phyloP scores from a whole-genome alignment of 139 green algal genomes.

The Choricystis sp. region DNA sequence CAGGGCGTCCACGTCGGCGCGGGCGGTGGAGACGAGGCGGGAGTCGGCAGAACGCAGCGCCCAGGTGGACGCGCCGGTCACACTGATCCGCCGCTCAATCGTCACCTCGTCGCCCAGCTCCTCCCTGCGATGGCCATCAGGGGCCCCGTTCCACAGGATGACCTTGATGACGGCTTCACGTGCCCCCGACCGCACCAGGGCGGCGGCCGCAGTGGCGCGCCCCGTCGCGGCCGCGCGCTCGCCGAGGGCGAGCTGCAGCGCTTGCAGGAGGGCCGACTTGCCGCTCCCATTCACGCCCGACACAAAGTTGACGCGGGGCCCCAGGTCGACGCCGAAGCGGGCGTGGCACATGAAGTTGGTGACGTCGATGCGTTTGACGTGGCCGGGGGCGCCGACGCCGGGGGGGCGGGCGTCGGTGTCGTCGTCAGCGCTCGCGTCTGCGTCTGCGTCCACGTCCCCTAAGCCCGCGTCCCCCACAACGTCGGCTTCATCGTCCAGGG shows the following conservation, averaged over 20 bases:
- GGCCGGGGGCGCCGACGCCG: slow-evolving; percentile 12
- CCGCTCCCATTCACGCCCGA: slow-evolving; percentile 42
- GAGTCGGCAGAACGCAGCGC: slow-evolving; percentile 6
- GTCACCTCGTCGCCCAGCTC: slow-evolving; percentile 39
- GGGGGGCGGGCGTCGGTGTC: background rate
- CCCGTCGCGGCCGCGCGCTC: slow-evolving; percentile 35
- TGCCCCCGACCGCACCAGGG: slow-evolving; percentile 13
- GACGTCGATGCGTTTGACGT: slow-evolving; percentile 26
- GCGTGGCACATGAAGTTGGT: slow-evolving; percentile 65
- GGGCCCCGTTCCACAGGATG: slow-evolving; percentile 46
- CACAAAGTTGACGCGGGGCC: slow-evolving; percentile 7
- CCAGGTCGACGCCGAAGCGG: slow-evolving; percentile 42
- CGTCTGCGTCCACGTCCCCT: background rate
- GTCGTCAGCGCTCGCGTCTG: background rate
- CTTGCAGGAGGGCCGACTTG: slow-evolving; percentile 41
- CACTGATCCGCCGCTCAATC: slow-evolving; percentile 34
- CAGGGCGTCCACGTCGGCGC: slow-evolving; percentile 21
- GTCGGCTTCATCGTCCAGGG: no score
- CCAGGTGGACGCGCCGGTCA: background rate
- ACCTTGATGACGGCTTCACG: slow-evolving; percentile 22
- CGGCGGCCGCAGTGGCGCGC: slow-evolving; percentile 10
- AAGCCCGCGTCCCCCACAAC: no score
- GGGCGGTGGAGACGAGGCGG: slow-evolving; percentile 5
- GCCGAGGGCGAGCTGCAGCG: slow-evolving; percentile 54
- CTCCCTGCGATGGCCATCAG: slow-evolving; percentile 36